Percentiles rank a stretch among this genome's conserved stretches.
Conservation (phyloP, 208 protist species). For the Blechomonas ayalai region DNA sequence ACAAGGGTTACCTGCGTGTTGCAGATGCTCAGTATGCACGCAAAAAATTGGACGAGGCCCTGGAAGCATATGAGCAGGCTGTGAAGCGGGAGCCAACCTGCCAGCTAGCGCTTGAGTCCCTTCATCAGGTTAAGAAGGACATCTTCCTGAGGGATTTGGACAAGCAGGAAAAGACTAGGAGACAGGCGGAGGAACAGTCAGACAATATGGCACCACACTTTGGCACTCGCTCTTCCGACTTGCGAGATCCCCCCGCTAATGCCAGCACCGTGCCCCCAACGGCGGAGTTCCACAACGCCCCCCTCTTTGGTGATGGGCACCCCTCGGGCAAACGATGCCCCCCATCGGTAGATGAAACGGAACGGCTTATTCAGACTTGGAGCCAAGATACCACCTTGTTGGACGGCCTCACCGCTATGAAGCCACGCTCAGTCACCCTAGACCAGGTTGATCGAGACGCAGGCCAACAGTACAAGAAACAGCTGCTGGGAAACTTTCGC, state of each 20-base stretch:
- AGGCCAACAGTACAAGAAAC: constrained; percentile 35
- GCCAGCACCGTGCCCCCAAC: too few species aligned
- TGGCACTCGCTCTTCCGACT: too few species aligned
- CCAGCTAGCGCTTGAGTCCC: constrained; percentile 19
- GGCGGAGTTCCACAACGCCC: constrained; percentile 9
- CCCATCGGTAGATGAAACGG: constrained; percentile 9
- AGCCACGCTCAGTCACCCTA: constrained; percentile 21
- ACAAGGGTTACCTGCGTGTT: constrained; percentile 76
- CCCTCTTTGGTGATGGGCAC: constrained; percentile 4
- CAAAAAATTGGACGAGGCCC: constrained; percentile 78
- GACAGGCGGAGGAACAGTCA: constrained; percentile 3
- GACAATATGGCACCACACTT: too few species aligned
- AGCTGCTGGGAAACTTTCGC: constrained; percentile 46
- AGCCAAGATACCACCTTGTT: constrained; percentile 26
- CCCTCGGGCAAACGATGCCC: constrained; percentile 3
- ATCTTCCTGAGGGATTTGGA: constrained; percentile 22
- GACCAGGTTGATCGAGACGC: constrained; percentile 32
- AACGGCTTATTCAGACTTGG: constrained; percentile 30
- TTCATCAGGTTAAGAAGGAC: constrained; percentile 31
- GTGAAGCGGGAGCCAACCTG: constrained; percentile 48
- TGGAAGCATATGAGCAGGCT: constrained; percentile 56
- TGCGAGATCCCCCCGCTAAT: too few species aligned
- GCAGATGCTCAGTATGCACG: constrained; percentile 85
- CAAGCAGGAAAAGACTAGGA: constrained; percentile 7
- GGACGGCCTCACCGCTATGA: constrained; percentile 38